phyloP scores from a whole-genome alignment of 2,329 filamentous ascomycete species.

The Fusarium hainanense region DNA sequence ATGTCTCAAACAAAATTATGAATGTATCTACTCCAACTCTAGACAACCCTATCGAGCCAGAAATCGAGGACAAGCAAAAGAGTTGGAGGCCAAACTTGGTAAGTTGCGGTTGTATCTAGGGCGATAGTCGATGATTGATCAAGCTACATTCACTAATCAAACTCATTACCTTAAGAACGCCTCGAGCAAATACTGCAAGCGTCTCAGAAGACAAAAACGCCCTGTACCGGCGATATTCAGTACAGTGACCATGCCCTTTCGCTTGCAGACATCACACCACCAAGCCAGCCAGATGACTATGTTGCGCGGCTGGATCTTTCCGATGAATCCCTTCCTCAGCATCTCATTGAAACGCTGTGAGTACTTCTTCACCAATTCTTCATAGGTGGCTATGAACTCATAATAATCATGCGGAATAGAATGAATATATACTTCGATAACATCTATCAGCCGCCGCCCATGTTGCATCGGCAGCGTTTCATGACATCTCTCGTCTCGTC shows the following conservation, averaged over 20 bases:
- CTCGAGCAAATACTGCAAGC: slow-evolving; percentile 4
- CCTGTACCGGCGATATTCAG: neutral
- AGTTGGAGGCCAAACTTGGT: slow-evolving; percentile 10
- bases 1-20: slow-evolving; percentile 15
- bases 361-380: neutral
- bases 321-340: neutral
- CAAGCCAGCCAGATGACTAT: neutral
- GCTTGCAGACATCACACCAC: neutral
- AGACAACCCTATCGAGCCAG: slow-evolving; percentile 11
- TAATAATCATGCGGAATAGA: neutral
- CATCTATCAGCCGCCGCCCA: slow-evolving; percentile 4
- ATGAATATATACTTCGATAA: slow-evolving; percentile 5
- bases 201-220: neutral
- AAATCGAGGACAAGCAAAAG: slow-evolving; percentile 3
- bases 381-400: rapidly evolving
- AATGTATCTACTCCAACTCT: slow-evolving; percentile 12
- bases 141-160: neutral
- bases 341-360: slow-evolving; percentile 15
- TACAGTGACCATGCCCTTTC: rapidly evolving
- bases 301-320: neutral
- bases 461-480: slow-evolving; percentile 17
- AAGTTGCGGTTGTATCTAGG: neutral
- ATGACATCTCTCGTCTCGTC: neutral
- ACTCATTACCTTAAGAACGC: neutral
- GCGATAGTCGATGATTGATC: neutral